Base-by-base conservation (phyloP, 2,329 filamentous ascomycete species). In the Colletotrichum sp. region DNA sequence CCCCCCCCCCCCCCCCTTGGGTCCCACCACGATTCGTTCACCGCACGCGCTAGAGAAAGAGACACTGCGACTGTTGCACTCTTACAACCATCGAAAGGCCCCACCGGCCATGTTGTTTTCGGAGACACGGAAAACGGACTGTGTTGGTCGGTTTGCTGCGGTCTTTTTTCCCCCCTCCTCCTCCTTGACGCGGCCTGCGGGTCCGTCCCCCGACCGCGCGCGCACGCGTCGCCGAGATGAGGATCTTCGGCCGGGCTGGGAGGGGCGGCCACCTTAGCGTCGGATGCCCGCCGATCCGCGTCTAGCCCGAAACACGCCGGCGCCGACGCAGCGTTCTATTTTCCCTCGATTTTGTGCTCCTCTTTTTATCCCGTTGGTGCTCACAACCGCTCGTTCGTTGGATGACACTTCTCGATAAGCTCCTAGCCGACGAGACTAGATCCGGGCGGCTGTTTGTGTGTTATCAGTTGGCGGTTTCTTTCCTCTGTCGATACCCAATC, bases 221-320 rank as follows among this genome's bases (percentile, higher is more conserved):
- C 51, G 51, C 51, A 55, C 51, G 29, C 29, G 57, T 31, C 24
- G n/a, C 66, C 67, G 67, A 73, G 71, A 73, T 73, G 71, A 73
- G 54, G 71, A 73, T 73, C 71, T 73, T 73, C 71, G 62, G 51
- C 67, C 47, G 38, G 38, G 38, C 38, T 47, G 38, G 38, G 38
- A 47, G 38, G 47, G 47, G 27, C 34, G 33, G 67, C 24, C 18
- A 33, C 43, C 38, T 47, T 73, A 71, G 68, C 55, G 61, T 66
- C 61, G 58, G 55, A 62, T 62, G 38, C 66, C 33, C 54, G 55
- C 33, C 63, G 68, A 66, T 71, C 68, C 71, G 71, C 36, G 3
- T 57, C 36, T 11, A 34, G 24, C 43, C 65, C 69, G 69, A 68
- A 72, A 72, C 38, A 47, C 38, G 38, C 38, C 69, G 69, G 57